phyloP scores from a whole-genome alignment of 208 protist species.

The Trypanosoma cruzi region DNA sequence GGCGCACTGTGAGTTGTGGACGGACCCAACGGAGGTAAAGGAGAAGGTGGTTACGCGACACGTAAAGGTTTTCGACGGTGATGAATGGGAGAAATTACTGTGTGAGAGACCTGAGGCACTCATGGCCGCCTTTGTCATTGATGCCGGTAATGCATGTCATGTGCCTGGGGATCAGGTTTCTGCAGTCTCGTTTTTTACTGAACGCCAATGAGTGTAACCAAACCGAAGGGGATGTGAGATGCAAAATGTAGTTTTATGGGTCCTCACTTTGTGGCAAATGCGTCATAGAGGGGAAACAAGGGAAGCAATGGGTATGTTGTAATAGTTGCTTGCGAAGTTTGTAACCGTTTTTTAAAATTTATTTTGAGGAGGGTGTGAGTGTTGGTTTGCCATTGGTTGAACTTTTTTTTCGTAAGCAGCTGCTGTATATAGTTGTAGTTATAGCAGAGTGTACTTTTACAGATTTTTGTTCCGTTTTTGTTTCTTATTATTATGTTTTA shows the following conservation, averaged over 20 bases:
- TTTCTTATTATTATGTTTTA: neutral
- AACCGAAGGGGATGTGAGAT: neutral
- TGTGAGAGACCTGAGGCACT: slow-evolving; percentile 54
- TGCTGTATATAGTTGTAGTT: no score
- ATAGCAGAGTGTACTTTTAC: no score
- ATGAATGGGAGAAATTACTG: slow-evolving; percentile 52
- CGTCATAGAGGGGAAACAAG: slow-evolving; percentile 1
- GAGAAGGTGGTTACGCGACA: slow-evolving; percentile 46
- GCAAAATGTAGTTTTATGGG: neutral
- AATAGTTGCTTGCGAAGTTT: no score
- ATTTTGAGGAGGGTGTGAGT: no score
- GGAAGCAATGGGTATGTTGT: no score
- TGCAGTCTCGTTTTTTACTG: slow-evolving; percentile 39
- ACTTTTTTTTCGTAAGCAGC: no score
- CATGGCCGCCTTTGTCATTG: slow-evolving; percentile 58
- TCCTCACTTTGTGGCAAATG: neutral
- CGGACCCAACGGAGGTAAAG: slow-evolving; percentile 36
- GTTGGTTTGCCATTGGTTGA: no score
- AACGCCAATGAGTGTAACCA: slow-evolving; percentile 7
- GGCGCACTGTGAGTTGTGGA: slow-evolving; percentile 36
- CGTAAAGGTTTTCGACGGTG: slow-evolving; percentile 64
- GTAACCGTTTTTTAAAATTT: no score
- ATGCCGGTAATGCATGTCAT: slow-evolving; percentile 66
- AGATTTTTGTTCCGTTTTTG: no score
- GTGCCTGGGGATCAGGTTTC: slow-evolving; percentile 60